These are phyloP conservation scores for Aquilaria sinensis DNA, from an alignment of 345 rosid species.

Conservation along the genomic window DNA sequence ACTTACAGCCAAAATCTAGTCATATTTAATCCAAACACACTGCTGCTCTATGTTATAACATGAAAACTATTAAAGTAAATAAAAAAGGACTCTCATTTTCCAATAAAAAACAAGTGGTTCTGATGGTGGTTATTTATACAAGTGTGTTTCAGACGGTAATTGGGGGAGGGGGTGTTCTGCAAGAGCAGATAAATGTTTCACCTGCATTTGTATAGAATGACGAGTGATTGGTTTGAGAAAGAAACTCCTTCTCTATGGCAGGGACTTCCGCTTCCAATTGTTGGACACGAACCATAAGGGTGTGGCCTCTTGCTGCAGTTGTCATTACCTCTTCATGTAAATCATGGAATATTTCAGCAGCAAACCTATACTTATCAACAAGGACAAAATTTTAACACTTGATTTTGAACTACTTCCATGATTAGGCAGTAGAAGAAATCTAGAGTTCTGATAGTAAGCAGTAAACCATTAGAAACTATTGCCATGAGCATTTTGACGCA, in stretches of 20 bases:
- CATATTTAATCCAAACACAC: too few relatives aligned
- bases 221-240: constrained; percentile 70
- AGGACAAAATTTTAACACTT: neutral
- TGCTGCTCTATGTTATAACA: too few relatives aligned
- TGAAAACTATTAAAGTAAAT: too few relatives aligned
- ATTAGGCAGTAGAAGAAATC: neutral
- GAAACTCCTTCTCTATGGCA: constrained; percentile 62
- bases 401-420: too few relatives aligned
- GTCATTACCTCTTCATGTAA: constrained; percentile 89
- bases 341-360: constrained; percentile 91
- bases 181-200: constrained; percentile 13
- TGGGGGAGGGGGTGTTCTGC: neutral
- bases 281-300: constrained; percentile 77
- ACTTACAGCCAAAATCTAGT: too few relatives aligned
- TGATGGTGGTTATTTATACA: too few relatives aligned
- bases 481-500: neutral
- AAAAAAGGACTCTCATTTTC: too few relatives aligned
- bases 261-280: constrained; percentile 87
- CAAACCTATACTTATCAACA: constrained; percentile 46
- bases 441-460: neutral
- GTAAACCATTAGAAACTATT: neutral
- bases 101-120: too few relatives aligned
- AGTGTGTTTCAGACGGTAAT: too few relatives aligned
- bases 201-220: constrained; percentile 55
- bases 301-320: constrained; percentile 91